Conservation (phyloP, 2,329 filamentous ascomycete species). For the Niveomyces coronatus region DNA sequence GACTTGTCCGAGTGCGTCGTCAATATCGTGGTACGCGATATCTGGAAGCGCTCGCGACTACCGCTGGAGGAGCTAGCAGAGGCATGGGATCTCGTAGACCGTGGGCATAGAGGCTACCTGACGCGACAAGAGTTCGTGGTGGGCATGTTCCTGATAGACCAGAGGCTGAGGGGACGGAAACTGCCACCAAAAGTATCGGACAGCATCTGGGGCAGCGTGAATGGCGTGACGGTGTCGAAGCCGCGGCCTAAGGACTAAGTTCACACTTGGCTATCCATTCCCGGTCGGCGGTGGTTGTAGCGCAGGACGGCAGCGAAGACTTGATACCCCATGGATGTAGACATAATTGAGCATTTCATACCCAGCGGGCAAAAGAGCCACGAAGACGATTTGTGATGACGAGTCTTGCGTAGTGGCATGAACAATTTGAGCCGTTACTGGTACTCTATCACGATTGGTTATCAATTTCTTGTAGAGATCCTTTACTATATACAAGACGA, state of each 20-base stretch:
- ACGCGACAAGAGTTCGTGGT: constrained; percentile 67
- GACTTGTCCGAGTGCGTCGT: constrained; percentile 43
- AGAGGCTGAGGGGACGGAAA: constrained; percentile 69
- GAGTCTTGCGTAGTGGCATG: too few species aligned
- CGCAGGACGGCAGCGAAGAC: too few species aligned
- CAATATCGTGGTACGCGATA: constrained; percentile 60
- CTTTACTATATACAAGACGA: too few species aligned
- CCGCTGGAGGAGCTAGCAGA: constrained; percentile 59
- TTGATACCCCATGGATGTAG: too few species aligned
- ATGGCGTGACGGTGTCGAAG: constrained; percentile 31
- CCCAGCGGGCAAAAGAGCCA: too few species aligned
- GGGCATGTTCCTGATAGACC: constrained; percentile 74
- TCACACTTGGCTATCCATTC: too few species aligned
- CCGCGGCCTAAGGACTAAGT: constrained; percentile 17
- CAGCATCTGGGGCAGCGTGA: constrained; percentile 66
- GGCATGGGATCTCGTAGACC: constrained; percentile 68
- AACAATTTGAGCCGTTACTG: too few species aligned
- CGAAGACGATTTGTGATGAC: too few species aligned
- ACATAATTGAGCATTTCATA: too few species aligned
- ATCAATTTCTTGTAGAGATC: too few species aligned
- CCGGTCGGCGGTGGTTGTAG: too few species aligned
- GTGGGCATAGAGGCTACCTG: constrained; percentile 42
- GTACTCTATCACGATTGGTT: too few species aligned
- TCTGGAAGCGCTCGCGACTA: constrained; percentile 64
- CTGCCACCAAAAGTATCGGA: constrained; percentile 59